phyloP scores from a whole-genome alignment of 768 basidiomycete species.

The Sarcodon aspratus region DNA sequence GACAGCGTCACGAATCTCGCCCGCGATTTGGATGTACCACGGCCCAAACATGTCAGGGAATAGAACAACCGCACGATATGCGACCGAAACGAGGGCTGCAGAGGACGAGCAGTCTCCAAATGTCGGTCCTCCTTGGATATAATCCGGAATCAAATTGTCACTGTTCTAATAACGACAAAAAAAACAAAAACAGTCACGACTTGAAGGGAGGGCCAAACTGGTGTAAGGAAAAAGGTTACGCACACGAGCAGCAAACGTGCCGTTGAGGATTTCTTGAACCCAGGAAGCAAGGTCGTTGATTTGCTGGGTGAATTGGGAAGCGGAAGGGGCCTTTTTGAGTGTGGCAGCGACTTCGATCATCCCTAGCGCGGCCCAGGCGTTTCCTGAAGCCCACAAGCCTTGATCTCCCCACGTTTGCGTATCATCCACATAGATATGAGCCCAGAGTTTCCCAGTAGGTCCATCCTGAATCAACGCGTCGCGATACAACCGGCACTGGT shows the following conservation, averaged over 20 bases:
- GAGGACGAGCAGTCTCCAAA: no score
- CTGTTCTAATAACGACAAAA: no score
- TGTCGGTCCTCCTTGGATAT: no score
- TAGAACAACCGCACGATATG: no score
- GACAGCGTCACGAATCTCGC: no score
- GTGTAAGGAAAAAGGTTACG: not conserved
- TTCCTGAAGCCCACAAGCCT: slow-evolving; percentile 53
- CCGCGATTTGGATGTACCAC: no score
- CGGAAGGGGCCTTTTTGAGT: slow-evolving; percentile 32
- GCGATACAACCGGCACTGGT: slow-evolving; percentile 47
- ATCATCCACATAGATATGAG: slow-evolving; percentile 28
- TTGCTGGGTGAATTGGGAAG: slow-evolving; percentile 24
- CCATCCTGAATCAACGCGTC: slow-evolving; percentile 32
- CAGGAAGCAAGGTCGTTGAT: slow-evolving; percentile 35
- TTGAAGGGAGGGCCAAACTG: no score
- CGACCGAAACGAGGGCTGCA: no score
- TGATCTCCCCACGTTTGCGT: slow-evolving; percentile 33
- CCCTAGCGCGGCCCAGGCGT: slow-evolving; percentile 64
- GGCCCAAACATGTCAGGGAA: no score
- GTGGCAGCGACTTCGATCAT: slow-evolving; percentile 51
- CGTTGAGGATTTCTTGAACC: slow-evolving; percentile 39
- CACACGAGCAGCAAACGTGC: slow-evolving; percentile 35
- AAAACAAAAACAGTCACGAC: not conserved
- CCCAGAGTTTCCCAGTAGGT: slow-evolving; percentile 32
- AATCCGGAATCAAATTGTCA: no score